A percentile compares a stretch with the other conserved stretches of the same genome.
phyloP scores from a whole-genome alignment of 306 rosid genomes.

The Carpinus viminea region DNA sequence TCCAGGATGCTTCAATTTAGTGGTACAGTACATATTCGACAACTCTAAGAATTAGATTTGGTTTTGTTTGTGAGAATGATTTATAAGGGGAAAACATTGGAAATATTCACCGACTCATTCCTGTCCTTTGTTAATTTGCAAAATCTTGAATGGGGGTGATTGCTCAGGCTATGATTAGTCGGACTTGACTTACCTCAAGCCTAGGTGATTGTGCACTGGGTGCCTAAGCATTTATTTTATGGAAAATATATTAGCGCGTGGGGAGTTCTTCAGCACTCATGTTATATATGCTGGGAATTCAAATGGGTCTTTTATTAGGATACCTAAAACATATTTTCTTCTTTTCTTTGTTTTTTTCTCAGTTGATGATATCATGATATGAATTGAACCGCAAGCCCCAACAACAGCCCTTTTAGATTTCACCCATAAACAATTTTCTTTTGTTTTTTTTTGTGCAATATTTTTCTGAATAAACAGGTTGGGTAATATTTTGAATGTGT shows the following conservation, averaged over 20 bases:
- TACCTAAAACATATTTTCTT: background rate
- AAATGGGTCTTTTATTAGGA: background rate
- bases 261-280: background rate
- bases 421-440: background rate
- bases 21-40: background rate
- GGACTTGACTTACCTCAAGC: background rate
- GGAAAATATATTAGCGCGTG: background rate
- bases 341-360: background rate
- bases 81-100: background rate
- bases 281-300: background rate
- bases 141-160: background rate
- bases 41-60: background rate
- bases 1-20: background rate
- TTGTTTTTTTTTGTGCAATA: background rate
- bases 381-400: background rate
- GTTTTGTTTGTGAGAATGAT: background rate
- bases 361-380: background rate
- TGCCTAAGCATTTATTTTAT: background rate
- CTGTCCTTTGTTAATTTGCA: background rate
- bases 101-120: background rate
- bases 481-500: background rate
- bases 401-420: background rate
- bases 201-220: background rate
- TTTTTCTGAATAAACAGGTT: background rate
- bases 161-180: background rate